Base-by-base conservation (phyloP, 208 protist species). In the Novymonas esmeraldas region DNA sequence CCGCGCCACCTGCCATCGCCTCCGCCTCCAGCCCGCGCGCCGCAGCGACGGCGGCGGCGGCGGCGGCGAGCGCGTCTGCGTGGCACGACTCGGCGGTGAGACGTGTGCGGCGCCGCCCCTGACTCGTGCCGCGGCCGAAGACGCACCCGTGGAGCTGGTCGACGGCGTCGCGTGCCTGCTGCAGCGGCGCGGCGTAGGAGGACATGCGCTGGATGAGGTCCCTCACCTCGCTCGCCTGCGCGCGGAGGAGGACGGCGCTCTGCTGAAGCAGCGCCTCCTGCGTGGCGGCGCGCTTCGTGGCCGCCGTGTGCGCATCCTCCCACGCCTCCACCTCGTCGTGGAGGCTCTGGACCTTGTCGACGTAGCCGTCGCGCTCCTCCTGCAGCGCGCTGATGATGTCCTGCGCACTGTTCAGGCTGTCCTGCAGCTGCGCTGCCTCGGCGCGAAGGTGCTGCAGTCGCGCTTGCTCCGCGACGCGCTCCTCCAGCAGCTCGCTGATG, bases 241-340 rank as follows among this genome's bases (percentile, higher is more conserved):
- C 62, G 18, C 67, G 55, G 29, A 89, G 48, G 18, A 79, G 22
- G 28, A 62, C 42, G 22, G 34, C 14, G 39, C 60, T 75, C 29
- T 85, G 57, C 45, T 81, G 63, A 18, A 77, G 55, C 36, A 70
- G 56, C 14, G 68, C 66, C 5, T 77, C 56, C 24, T 81, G 70
- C 2, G 63, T 65, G 10, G 48, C 69, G n/a, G 82, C 24, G 31
- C 71, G 69, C 22, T 78, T 78, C 48, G 39, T 59, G n/a, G 85
- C 59, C 3, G 55, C 73, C 6, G 60, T 48, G 54, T 87, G 85
- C 44, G 84, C 81, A 38, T 75, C 63, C 59, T 95, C 79, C 92
- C 92, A 97, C 28, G 78, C 48, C 13, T 20, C 44, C n/a, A 71
- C 71, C 69, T 97, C 92, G 48, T 94, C 83, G 34, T 78, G 64